These are phyloP conservation scores for Phlebiopsis gigantea DNA, from an alignment of 768 basidiomycete genomes.

Conservation along the genomic window DNA sequence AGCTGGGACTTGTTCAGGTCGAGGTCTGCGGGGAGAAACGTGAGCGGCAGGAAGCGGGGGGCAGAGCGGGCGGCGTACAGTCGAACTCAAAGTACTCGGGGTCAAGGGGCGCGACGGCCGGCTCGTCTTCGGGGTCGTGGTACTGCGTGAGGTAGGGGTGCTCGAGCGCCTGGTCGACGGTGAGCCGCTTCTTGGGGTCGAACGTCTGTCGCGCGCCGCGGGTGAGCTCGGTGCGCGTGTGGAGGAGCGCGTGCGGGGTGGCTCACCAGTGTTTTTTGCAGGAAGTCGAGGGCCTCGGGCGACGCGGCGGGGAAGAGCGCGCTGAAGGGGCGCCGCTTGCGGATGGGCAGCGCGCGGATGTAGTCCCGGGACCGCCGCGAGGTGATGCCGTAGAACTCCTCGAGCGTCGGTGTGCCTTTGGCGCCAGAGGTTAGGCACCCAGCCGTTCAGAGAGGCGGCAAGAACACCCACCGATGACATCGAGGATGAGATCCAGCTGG, in stretches of 20 bases:
- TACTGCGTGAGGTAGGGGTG: conserved; percentile 82
- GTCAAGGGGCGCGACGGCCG: conserved; percentile 70
- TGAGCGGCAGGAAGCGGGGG: conserved; percentile 6
- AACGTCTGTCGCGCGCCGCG: conserved; percentile 52
- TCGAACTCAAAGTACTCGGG: conserved; percentile 92
- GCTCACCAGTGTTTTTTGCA: conserved; percentile 62
- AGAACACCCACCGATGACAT: conserved; percentile 59
- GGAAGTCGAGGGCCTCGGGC: conserved; percentile 65
- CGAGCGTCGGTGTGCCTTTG: conserved; percentile 74
- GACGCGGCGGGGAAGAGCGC: conserved; percentile 76
- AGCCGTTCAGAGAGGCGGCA: conserved; percentile 6
- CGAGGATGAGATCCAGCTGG: conserved; percentile 83
- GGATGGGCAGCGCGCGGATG: conserved; percentile 80
- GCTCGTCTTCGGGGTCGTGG: conserved; percentile 90
- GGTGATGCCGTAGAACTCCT: conserved; percentile 89
- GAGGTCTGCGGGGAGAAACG: conserved; percentile 44
- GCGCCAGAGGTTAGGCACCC: not conserved
- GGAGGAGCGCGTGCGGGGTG: not conserved
- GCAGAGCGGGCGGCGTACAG: conserved; percentile 35
- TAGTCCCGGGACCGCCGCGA: conserved; percentile 82
- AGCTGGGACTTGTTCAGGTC: conserved; percentile 68
- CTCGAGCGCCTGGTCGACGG: conserved; percentile 74
- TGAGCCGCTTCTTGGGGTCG: conserved; percentile 81
- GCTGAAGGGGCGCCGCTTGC: conserved; percentile 66
- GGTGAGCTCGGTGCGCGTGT: not conserved